These are phyloP conservation scores for Starmerella bombicola DNA, from an alignment of 805 yeast species.

Conservation along the genomic window DNA sequence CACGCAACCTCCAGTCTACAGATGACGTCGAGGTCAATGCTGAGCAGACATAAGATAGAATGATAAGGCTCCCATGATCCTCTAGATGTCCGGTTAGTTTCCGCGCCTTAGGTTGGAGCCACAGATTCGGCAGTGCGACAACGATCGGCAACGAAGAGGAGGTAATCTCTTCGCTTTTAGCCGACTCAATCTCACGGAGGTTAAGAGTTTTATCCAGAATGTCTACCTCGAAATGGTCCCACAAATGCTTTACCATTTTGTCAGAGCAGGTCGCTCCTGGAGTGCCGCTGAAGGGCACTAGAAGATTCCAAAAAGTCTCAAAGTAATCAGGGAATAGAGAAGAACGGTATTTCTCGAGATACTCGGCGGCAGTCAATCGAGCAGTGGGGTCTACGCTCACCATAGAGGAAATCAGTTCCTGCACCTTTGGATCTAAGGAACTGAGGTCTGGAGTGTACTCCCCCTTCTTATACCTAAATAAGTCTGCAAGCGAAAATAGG, in stretches of 20 bases:
- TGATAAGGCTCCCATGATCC: conserved; percentile 40
- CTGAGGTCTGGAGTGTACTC: conserved; percentile 55
- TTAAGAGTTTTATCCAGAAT: conserved; percentile 9
- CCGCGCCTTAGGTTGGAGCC: conserved; percentile 10
- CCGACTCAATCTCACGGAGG: conserved; percentile 2
- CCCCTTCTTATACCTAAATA: conserved; percentile 65
- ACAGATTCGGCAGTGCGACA: conserved; percentile 6
- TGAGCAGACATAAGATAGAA: conserved; percentile 47
- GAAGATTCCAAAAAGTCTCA: conserved; percentile 36
- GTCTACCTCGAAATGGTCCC: conserved; percentile 13
- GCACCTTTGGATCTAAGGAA: conserved; percentile 41
- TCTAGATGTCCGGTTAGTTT: neutral
- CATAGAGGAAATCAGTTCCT: conserved; percentile 49
- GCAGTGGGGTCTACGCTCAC: conserved; percentile 48
- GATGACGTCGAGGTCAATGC: conserved; percentile 48
- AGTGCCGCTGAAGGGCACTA: conserved; percentile 18
- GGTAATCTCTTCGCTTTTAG: conserved; percentile 6
- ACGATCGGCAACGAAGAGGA: conserved; percentile 12
- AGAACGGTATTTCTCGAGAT: conserved; percentile 41
- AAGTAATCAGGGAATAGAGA: conserved; percentile 55
- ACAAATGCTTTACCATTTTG: conserved; percentile 44
- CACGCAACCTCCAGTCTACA: conserved; percentile 49
- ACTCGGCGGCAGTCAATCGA: conserved; percentile 43
- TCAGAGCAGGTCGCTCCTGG: conserved; percentile 35
- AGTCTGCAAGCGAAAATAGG: conserved; percentile 71